A percentile compares a stretch with the other conserved stretches of the same genome.
Conservation (phyloP, 257 asterid genomes). For the Verbascum thapsus region DNA sequence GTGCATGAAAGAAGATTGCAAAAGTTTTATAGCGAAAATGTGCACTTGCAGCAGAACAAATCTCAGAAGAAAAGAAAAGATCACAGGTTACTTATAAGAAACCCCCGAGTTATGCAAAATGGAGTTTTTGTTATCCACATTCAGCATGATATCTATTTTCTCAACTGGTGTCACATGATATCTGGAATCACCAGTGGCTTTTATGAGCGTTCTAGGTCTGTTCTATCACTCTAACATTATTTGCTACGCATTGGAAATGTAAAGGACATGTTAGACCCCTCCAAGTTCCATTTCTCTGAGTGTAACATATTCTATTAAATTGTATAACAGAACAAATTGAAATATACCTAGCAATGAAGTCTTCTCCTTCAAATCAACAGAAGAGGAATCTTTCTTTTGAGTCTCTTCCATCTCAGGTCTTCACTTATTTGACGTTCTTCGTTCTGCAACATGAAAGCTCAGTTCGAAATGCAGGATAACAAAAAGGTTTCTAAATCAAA, state of each 20-base stretch:
- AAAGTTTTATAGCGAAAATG: neutral
- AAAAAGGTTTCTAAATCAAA: slow-evolving; percentile 6
- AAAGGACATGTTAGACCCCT: slow-evolving; percentile 26
- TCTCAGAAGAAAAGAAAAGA: slow-evolving; percentile 9
- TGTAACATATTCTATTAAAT: neutral
- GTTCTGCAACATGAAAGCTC: slow-evolving; percentile 33
- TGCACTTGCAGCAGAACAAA: slow-evolving; percentile 7
- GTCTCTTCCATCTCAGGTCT: slow-evolving; percentile 58
- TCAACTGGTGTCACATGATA: neutral
- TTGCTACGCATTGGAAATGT: slow-evolving; percentile 11
- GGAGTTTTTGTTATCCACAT: slow-evolving; percentile 16
- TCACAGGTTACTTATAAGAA: slow-evolving; percentile 14
- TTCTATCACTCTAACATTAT: slow-evolving; percentile 18
- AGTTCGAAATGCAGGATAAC: slow-evolving; percentile 24
- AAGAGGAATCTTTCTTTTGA: slow-evolving; percentile 48
- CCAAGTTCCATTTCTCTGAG: neutral
- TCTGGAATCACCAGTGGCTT: slow-evolving; percentile 19
- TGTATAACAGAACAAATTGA: slow-evolving; percentile 11
- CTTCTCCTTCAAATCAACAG: slow-evolving; percentile 50
- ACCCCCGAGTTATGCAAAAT: slow-evolving; percentile 4
- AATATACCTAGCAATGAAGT: slow-evolving; percentile 57
- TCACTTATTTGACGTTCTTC: slow-evolving; percentile 19
- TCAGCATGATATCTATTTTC: slow-evolving; percentile 24
- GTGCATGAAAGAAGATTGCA: slow-evolving; percentile 14
- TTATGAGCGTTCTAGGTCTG: slow-evolving; percentile 26